These are phyloP conservation scores for Apiospora malaysiana DNA, from an alignment of 2,329 filamentous ascomycete species.

Conservation along the genomic window DNA sequence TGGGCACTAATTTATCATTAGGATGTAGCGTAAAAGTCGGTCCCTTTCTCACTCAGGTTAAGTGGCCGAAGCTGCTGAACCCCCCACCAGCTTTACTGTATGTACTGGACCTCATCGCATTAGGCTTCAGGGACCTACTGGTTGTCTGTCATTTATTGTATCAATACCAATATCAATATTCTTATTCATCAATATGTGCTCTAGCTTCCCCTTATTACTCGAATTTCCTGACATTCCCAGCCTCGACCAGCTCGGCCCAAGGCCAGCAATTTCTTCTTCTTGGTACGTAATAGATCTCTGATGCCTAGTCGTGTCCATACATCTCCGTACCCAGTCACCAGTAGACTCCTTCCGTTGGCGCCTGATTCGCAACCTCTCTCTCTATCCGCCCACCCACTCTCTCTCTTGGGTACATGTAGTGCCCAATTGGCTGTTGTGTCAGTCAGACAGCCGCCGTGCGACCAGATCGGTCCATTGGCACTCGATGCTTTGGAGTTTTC, in stretches of 20 bases:
- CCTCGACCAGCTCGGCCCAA: background rate
- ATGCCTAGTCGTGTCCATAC: too few species aligned
- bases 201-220: background rate
- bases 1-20: too few species aligned
- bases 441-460: slow-evolving; percentile 10
- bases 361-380: background rate
- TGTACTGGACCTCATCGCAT: background rate
- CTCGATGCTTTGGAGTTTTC: background rate
- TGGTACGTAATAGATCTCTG: slow-evolving; percentile 5
- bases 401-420: background rate
- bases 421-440: slow-evolving; percentile 8
- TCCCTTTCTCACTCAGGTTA: background rate
- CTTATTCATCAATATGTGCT: background rate
- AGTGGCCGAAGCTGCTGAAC: background rate
- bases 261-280: background rate
- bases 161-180: slow-evolving; percentile 8
- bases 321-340: background rate
- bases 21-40: background rate
- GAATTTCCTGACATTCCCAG: background rate
- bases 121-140: background rate
- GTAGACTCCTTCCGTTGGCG: background rate
- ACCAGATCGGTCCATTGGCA: slow-evolving; percentile 14
- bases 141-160: slow-evolving; percentile 9
- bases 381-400: background rate
- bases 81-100: slow-evolving; percentile 13